Evolutionary conservation across 805 yeast species (phyloP), one percentile per base, ranked within the genome.

Genomic region (Kurtzmaniella fragi): DNA sequence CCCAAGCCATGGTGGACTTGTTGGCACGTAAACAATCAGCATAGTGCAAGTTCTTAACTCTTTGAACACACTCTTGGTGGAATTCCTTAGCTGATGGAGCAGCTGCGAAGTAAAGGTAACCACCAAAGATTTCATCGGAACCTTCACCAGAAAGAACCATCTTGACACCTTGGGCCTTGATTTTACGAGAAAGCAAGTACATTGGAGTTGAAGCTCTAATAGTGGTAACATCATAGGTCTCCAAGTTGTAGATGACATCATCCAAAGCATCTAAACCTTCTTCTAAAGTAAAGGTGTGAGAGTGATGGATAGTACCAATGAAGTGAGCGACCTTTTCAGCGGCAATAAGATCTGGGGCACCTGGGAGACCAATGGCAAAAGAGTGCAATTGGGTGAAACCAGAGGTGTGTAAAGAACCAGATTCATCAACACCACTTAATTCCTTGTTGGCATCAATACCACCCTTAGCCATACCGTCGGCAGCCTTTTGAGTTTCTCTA

Each of bases 1-100:
- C 99, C 99, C 99, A 93, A 32, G 99, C 98, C 96, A 93, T 87
- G 43, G 99, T 93, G 27, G 97, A 90, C 72, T 93, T 93, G 85
- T 93, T 93, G 49, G 99, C 99, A 69, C 99, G 84, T 62, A 93
- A 73, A 74, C 98, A 91, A 73, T 93, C 99, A 45, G 98, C 88
- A 53, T 81, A 81, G 68, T 93, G 96, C 69, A 93, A 77, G 91
- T 93, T 90, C 77, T 93, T 88, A 54, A 93, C 97, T 66, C 99
- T 80, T 72, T 84, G 75, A 46, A 93, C 96, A 69, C 95, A 85
- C 73, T 93, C 99, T 45, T 80, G 72, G 70, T 93, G 98, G 89
- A 93, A 93, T 56, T 88, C 99, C 41, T 71, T 73, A 39, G 96
- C 83, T 43, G 84, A 73, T 52, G 99, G 99, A 38, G 99, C 99